A percentile compares a stretch with the other conserved stretches of the same genome.
Conservation (phyloP, 1,139 yeast genomes). For the Hyphopichia wangnamkhiaoensis region DNA sequence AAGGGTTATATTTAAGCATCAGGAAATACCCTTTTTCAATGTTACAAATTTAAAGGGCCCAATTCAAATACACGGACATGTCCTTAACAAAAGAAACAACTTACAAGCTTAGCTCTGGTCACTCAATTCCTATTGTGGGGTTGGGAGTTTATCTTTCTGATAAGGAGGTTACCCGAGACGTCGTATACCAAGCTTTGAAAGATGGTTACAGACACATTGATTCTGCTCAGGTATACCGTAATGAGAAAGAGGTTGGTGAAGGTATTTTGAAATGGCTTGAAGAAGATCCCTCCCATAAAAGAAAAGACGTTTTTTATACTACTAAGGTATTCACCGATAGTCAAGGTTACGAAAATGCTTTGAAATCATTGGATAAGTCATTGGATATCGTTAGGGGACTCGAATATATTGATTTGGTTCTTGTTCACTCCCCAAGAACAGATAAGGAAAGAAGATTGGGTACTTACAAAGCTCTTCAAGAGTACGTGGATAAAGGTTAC, state of each 20-base stretch:
- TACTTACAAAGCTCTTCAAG: constrained; percentile 68
- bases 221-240: constrained; percentile 18
- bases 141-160: constrained; percentile 20
- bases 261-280: constrained; percentile 14
- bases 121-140: constrained; percentile 24
- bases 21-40: too few relatives aligned
- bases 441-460: constrained; percentile 23
- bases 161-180: constrained; percentile 7
- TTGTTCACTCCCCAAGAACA: constrained; percentile 49
- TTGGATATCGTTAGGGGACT: constrained; percentile 18
- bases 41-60: too few relatives aligned
- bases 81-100: not conserved
- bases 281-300: constrained; percentile 38
- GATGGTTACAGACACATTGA: constrained; percentile 23
- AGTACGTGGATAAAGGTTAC: constrained; percentile 53
- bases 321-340: constrained; percentile 30
- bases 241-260: constrained; percentile 18
- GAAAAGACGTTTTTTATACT: constrained; percentile 49
- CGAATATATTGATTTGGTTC: constrained; percentile 43
- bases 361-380: constrained; percentile 7
- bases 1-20: too few relatives aligned
- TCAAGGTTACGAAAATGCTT: constrained; percentile 8
- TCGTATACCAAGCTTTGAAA: constrained; percentile 18
- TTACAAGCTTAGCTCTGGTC: not conserved
- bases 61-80: constrained; percentile 8